Evolutionary conservation across 2,329 filamentous ascomycete genomes (phyloP).

Genomic region (Cladosporium sp.): DNA sequence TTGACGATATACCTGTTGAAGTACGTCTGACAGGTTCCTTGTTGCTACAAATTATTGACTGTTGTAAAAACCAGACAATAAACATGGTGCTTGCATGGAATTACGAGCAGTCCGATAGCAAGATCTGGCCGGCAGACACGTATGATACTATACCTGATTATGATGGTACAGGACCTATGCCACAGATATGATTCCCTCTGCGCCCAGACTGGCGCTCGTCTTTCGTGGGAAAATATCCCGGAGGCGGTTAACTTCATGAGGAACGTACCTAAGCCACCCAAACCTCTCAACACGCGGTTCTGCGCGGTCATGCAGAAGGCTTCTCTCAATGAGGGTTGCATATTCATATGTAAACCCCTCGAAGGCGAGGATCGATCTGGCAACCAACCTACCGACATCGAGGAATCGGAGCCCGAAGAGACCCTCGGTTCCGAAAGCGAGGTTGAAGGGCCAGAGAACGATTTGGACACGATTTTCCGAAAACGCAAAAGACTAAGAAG

Average conservation of each 20-base stretch:
- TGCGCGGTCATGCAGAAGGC: background rate
- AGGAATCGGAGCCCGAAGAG: background rate
- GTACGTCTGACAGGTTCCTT: background rate
- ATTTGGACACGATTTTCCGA: background rate
- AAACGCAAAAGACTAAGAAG: background rate
- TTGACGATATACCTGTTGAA: background rate
- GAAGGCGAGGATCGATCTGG: background rate
- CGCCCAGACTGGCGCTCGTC: background rate
- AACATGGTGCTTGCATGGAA: background rate
- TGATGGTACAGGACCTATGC: background rate
- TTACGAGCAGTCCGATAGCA: background rate
- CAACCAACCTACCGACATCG: background rate
- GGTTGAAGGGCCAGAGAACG: background rate
- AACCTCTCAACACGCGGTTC: background rate
- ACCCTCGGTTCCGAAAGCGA: background rate
- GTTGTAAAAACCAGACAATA: background rate
- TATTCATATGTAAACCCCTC: background rate
- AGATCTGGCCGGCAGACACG: background rate
- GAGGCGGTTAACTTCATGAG: background rate
- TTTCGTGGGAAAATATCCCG: background rate
- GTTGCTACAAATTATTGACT: background rate
- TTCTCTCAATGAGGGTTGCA: too few species aligned
- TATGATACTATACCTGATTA: background rate
- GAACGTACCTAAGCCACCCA: background rate
- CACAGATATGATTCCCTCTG: background rate